These are phyloP conservation scores for Hordeum marinum DNA, from an alignment of 176 grass and related monocot species.

Conservation along the genomic window DNA sequence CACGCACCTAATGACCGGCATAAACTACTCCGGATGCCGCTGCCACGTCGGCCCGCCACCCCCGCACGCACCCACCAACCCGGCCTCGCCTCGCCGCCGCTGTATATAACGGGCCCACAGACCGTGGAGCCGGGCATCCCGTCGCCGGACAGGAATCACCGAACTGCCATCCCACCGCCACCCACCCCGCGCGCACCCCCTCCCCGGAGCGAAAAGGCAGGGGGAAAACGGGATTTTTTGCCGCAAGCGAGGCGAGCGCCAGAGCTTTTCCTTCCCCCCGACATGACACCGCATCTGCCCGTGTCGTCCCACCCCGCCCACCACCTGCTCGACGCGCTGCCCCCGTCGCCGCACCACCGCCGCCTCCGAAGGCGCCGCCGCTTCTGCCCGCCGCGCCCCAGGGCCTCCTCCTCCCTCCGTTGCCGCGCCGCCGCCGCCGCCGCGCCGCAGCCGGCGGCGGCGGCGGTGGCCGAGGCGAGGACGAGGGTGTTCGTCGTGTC, in stretches of 20 bases:
- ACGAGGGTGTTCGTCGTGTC: constrained; percentile 83
- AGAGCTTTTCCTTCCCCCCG: background rate
- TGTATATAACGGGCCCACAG: constrained; percentile 12
- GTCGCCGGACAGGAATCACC: background rate
- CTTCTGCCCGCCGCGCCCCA: background rate
- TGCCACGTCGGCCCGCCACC: constrained; percentile 4
- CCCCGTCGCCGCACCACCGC: constrained; percentile 14
- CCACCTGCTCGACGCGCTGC: constrained; percentile 33
- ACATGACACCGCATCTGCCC: constrained; percentile 56
- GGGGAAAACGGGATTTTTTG: constrained; percentile 10
- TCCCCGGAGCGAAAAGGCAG: background rate
- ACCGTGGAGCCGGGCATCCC: background rate
- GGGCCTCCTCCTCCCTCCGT: background rate
- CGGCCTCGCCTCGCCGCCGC: background rate
- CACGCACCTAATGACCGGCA: constrained; percentile 29
- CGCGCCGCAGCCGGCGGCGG: background rate
- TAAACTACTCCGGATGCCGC: background rate
- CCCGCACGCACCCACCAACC: constrained; percentile 19
- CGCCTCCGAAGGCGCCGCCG: constrained; percentile 11
- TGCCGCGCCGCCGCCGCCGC: constrained; percentile 17
- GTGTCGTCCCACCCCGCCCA: background rate
- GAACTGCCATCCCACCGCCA: background rate
- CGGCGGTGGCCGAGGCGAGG: background rate
- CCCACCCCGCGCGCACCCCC: background rate
- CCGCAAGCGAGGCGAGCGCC: constrained; percentile 8